Conservation (phyloP, 75 land plant species). For the Ceratopteris richardii region DNA sequence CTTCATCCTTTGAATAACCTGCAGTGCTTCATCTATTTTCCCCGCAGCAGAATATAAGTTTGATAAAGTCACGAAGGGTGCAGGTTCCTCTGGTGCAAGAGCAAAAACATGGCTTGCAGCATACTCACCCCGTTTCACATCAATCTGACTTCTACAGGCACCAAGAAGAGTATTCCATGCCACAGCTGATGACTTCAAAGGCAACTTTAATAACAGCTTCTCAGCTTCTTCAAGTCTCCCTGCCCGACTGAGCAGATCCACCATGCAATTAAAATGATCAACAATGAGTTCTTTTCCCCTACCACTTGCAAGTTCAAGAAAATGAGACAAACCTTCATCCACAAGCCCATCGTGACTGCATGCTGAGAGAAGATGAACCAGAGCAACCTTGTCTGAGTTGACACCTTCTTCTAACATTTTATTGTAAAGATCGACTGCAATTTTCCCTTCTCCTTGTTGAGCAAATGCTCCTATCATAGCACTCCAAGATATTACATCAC, state of each 20-base stretch:
- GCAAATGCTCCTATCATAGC: slow-evolving; percentile 10
- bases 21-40: background rate
- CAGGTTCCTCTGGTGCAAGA: slow-evolving; percentile 22
- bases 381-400: slow-evolving; percentile 22
- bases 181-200: slow-evolving; percentile 15
- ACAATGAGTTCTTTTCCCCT: slow-evolving; percentile 11
- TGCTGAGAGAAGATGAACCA: slow-evolving; percentile 17
- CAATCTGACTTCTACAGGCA: slow-evolving; percentile 27
- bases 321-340: slow-evolving; percentile 24
- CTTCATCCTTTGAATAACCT: background rate
- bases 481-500: slow-evolving; percentile 4
- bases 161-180: slow-evolving; percentile 25
- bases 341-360: slow-evolving; percentile 44
- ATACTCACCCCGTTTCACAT: slow-evolving; percentile 21
- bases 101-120: slow-evolving; percentile 43
- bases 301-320: slow-evolving; percentile 17
- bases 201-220: slow-evolving; percentile 22
- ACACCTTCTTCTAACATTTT: slow-evolving; percentile 12
- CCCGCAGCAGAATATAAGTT: slow-evolving; percentile 37
- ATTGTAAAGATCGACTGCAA: background rate
- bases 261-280: slow-evolving; percentile 36
- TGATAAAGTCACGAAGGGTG: slow-evolving; percentile 49
- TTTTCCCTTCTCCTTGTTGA: slow-evolving; percentile 9
- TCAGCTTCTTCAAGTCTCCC: slow-evolving; percentile 28
- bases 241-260: slow-evolving; percentile 34